These are phyloP conservation scores for Metschnikowia vanudenii DNA, from an alignment of 805 yeast species.

Conservation along the genomic window DNA sequence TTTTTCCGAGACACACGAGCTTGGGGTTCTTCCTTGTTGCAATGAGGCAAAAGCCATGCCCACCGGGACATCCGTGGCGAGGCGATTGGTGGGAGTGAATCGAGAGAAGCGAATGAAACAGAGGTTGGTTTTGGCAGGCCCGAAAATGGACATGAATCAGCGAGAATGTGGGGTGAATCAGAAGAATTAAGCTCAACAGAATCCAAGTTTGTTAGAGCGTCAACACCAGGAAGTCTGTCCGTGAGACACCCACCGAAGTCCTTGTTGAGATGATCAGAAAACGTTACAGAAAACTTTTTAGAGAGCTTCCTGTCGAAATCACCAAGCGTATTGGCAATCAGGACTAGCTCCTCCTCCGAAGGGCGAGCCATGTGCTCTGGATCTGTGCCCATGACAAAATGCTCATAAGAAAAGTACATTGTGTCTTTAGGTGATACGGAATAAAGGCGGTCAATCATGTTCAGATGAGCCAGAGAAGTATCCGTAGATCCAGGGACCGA, in stretches of 20 bases:
- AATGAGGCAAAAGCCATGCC: slow-evolving; percentile 10
- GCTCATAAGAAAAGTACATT: slow-evolving; percentile 24
- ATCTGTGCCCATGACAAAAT: background rate
- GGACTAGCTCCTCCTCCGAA: background rate
- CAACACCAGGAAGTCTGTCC: too few species aligned
- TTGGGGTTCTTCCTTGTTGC: background rate
- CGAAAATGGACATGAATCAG: too few species aligned
- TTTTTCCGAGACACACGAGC: background rate
- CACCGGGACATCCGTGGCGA: background rate
- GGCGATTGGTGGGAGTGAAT: too few species aligned
- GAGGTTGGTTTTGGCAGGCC: too few species aligned
- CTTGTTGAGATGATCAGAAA: too few species aligned
- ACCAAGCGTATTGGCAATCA: too few species aligned
- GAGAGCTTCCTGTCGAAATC: too few species aligned
- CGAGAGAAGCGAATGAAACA: background rate
- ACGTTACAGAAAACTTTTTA: too few species aligned
- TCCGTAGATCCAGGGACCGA: slow-evolving; percentile 1
- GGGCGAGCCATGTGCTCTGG: background rate
- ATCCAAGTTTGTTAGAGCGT: too few species aligned
- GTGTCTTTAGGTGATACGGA: slow-evolving; percentile 44
- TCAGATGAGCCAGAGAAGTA: slow-evolving; percentile 6
- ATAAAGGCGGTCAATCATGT: slow-evolving; percentile 30
- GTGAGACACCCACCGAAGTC: too few species aligned
- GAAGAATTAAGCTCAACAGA: too few species aligned
- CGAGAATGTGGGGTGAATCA: too few species aligned